A percentile compares a stretch with the other conserved stretches of the same genome.
Conservation (phyloP, 177 flowering plant species). For the Telopea speciosissima region DNA sequence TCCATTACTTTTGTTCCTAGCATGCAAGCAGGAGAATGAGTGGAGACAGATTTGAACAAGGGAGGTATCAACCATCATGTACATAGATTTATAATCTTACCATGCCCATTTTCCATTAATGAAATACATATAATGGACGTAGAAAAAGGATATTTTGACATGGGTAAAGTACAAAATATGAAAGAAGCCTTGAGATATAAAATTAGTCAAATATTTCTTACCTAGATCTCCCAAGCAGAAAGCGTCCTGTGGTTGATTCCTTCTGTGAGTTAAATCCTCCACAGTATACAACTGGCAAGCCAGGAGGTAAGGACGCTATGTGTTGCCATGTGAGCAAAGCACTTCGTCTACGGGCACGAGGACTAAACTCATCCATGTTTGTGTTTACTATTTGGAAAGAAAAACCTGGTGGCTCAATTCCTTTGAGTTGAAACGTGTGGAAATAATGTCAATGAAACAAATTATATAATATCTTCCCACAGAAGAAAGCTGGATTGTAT, state of each 20-base stretch:
- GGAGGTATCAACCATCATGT: no score
- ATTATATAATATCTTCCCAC: neutral
- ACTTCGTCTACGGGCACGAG: conserved; percentile 94
- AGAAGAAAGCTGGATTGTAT: neutral
- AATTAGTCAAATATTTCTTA: conserved; percentile 11
- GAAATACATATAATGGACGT: neutral
- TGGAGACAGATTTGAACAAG: neutral
- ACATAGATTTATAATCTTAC: neutral
- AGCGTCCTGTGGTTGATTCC: conserved; percentile 95
- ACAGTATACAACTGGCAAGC: conserved; percentile 88
- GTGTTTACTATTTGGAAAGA: conserved; percentile 93
- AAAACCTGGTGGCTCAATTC: conserved; percentile 92
- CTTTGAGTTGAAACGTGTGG: conserved; percentile 94
- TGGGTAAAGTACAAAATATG: neutral
- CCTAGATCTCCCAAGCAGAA: conserved; percentile 98
- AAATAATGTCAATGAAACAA: conserved; percentile 56
- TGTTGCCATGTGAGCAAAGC: conserved; percentile 99
- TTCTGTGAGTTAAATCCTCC: conserved; percentile 96
- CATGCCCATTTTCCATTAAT: no score
- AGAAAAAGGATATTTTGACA: neutral
- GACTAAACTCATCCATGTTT: conserved; percentile 81
- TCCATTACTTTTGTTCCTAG: neutral
- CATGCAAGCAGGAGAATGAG: neutral
- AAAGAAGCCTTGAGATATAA: neutral
- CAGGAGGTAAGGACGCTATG: conserved; percentile 94